phyloP scores from a whole-genome alignment of 2,329 filamentous ascomycete species.

The Diaporthe vexans region DNA sequence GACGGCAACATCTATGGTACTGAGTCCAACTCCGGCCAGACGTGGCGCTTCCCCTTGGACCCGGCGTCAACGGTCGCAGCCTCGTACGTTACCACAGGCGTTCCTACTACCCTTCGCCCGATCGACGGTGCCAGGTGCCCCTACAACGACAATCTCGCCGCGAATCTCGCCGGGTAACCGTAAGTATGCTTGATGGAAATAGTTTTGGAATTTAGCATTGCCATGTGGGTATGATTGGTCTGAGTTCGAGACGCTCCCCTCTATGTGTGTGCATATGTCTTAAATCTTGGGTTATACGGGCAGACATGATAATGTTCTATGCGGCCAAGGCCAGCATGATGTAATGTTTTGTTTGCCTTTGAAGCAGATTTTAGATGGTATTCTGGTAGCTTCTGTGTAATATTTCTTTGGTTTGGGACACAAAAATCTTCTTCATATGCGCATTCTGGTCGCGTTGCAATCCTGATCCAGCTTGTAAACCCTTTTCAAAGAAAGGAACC shows the following conservation, averaged over 20 bases:
- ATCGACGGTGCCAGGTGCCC: slow-evolving; percentile 31
- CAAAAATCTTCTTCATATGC: background rate
- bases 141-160: background rate
- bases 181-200: background rate
- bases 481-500: background rate
- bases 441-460: background rate
- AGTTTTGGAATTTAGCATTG: background rate
- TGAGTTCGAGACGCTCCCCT: background rate
- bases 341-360: slow-evolving; percentile 22
- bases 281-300: background rate
- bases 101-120: background rate
- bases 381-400: background rate
- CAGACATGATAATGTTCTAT: slow-evolving; percentile 7
- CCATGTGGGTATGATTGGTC: background rate
- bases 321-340: background rate
- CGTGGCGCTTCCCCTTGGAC: slow-evolving; percentile 11
- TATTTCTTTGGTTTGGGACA: slow-evolving; percentile 7
- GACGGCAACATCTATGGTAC: slow-evolving; percentile 24
- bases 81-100: background rate
- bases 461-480: background rate
- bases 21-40: background rate
- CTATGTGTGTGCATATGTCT: background rate
- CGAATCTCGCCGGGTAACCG: background rate
- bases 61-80: background rate
- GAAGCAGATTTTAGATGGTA: background rate